Percentiles rank a stretch among this genome's conserved stretches.
Conservation (phyloP, 2,329 filamentous ascomycete genomes). For the Cryphonectria japonica region DNA sequence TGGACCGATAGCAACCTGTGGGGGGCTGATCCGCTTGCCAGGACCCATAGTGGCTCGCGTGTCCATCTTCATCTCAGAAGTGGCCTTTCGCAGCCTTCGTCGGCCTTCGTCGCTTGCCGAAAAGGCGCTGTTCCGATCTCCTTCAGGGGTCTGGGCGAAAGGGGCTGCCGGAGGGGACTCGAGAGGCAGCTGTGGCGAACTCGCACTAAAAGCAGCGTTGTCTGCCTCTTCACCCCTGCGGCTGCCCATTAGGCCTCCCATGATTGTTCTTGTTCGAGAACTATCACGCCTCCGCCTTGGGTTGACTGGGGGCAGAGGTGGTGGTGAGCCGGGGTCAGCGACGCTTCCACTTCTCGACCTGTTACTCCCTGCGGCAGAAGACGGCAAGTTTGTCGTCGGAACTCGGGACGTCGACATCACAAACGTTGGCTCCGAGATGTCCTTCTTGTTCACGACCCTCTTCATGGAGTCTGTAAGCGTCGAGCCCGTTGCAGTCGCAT, state of each 20-base stretch:
- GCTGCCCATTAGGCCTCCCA: constrained; percentile 41
- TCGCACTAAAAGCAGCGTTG: constrained; percentile 36
- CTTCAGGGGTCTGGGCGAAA: constrained; percentile 25
- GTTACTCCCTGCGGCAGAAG: constrained; percentile 32
- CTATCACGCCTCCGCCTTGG: constrained; percentile 52
- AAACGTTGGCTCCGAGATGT: constrained; percentile 56
- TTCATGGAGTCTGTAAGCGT: constrained; percentile 45
- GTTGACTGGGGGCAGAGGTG: constrained; percentile 63
- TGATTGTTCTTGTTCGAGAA: constrained; percentile 44
- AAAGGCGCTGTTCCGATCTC: constrained; percentile 36
- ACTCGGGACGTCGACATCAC: constrained; percentile 51
- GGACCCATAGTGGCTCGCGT: constrained; percentile 31
- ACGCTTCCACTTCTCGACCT: constrained; percentile 44
- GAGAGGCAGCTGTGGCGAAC: constrained; percentile 39
- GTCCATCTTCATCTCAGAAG: constrained; percentile 43
- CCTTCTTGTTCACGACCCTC: constrained; percentile 49
- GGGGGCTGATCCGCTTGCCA: constrained; percentile 34
- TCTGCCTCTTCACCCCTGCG: constrained; percentile 41
- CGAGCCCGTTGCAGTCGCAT: constrained; percentile 35
- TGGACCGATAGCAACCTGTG: constrained; percentile 38
- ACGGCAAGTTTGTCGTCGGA: constrained; percentile 46
- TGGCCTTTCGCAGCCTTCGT: constrained; percentile 48
- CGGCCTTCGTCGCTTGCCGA: constrained; percentile 45
- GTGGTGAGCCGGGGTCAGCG: constrained; percentile 39
- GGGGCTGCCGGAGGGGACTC: constrained; percentile 25